Evolutionary conservation across 441 rosid species (phyloP).

Genomic region (Isatis lusitanica): DNA sequence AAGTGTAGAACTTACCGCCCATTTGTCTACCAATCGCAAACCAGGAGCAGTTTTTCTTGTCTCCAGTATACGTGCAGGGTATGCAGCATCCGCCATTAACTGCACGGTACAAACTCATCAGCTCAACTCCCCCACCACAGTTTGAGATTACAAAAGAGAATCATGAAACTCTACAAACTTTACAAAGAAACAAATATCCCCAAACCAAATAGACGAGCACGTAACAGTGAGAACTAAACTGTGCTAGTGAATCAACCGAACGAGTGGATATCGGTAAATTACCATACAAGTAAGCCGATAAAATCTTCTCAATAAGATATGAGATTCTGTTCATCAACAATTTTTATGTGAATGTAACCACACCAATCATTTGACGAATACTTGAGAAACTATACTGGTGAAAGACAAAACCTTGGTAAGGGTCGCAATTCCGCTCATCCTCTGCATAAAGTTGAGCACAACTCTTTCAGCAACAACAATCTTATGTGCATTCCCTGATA

Average conservation of each 20-base stretch:
- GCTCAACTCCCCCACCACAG: not conserved
- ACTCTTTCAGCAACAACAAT: conserved; percentile 91
- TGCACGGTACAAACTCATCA: conserved; percentile 37
- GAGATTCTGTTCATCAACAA: not conserved
- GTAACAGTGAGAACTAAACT: not conserved
- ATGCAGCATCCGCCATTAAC: conserved; percentile 96
- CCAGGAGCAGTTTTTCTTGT: conserved; percentile 96
- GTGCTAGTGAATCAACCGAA: not conserved
- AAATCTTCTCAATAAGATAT: not conserved
- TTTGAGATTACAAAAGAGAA: not conserved
- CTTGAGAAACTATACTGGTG: conserved; percentile 12
- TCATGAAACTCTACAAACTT: not conserved
- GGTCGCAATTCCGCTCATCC: conserved; percentile 98
- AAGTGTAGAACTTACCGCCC: conserved; percentile 63
- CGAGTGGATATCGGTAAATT: too few relatives aligned
- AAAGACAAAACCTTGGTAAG: conserved; percentile 66
- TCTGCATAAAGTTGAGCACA: conserved; percentile 90
- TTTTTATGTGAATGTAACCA: conserved; percentile 5
- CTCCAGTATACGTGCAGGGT: conserved; percentile 84
- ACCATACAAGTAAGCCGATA: not conserved
- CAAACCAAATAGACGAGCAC: not conserved
- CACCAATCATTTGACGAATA: conserved; percentile 13
- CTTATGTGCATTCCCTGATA: conserved; percentile 78
- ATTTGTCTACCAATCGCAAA: conserved; percentile 86
- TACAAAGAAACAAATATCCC: not conserved